A percentile compares a stretch with the other conserved stretches of the same genome.
Evolutionary conservation across 2,329 filamentous ascomycete species (phyloP).

Genomic region (Verticillium dahliae): DNA sequence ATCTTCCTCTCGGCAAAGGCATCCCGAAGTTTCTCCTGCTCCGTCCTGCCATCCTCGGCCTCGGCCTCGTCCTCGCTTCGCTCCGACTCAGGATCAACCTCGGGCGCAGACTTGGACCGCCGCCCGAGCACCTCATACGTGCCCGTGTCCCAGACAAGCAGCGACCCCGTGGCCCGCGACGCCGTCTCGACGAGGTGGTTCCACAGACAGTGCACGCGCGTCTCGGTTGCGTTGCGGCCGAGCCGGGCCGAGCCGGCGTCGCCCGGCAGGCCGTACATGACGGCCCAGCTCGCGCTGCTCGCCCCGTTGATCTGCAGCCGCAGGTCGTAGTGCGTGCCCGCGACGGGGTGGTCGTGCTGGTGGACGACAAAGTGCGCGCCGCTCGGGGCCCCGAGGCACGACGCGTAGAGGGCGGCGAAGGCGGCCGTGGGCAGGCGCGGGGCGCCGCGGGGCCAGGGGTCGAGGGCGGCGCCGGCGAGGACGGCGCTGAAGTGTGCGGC

Average conservation of each 20-base stretch:
- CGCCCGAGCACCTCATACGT: slow-evolving; percentile 47
- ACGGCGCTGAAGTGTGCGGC: slow-evolving; percentile 27
- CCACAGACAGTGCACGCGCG: slow-evolving; percentile 54
- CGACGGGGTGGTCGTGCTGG: slow-evolving; percentile 66
- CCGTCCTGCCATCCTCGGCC: slow-evolving; percentile 18
- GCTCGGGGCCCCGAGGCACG: slow-evolving; percentile 18
- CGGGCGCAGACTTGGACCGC: slow-evolving; percentile 23
- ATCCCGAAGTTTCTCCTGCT: slow-evolving; percentile 40
- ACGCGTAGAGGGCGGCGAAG: slow-evolving; percentile 29
- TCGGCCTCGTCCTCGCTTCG: slow-evolving; percentile 15
- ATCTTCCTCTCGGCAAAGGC: slow-evolving; percentile 52
- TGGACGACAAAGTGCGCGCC: slow-evolving; percentile 62
- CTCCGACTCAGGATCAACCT: slow-evolving; percentile 21
- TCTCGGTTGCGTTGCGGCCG: slow-evolving; percentile 56
- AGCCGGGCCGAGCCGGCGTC: slow-evolving; percentile 47
- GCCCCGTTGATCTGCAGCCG: slow-evolving; percentile 62
- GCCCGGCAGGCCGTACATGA: slow-evolving; percentile 57
- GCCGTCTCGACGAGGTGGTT: slow-evolving; percentile 57
- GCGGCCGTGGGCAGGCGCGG: slow-evolving; percentile 25
- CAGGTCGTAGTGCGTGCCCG: slow-evolving; percentile 63
- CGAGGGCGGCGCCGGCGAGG: slow-evolving; percentile 20
- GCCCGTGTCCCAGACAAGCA: slow-evolving; percentile 58
- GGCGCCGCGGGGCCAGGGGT: slow-evolving; percentile 11
- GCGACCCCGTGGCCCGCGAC: slow-evolving; percentile 44
- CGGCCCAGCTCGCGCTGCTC: slow-evolving; percentile 59